Evolutionary conservation across 2,329 filamentous ascomycete species (phyloP), one percentile per base, ranked within the genome.

Genomic region (Hypoxylon sp.): DNA sequence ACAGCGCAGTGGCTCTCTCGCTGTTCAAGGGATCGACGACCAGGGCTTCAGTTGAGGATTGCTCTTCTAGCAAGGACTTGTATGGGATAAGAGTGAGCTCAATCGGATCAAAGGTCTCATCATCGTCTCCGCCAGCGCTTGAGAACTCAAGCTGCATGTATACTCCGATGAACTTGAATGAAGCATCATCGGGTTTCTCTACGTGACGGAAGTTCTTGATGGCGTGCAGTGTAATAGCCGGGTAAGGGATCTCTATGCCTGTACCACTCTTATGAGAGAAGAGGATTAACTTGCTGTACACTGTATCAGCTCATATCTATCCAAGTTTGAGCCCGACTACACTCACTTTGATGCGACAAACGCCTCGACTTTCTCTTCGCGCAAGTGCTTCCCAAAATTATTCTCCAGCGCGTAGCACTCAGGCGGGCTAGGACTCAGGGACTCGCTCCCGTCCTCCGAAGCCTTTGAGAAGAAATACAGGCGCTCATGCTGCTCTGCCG

Each of bases 211-310:
- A 81, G 59, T 87, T 86, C 78, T 92, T 90, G 71, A 91, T 86
- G 0, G 91, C 92, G 75, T 93, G 91, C 14, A 94, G 88, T 20
- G 89, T 89, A 75, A 95, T 91, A 65, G 87, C 81, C 2, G 89
- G 91, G 77, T 93, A 95, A 0, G 90, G 87, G 69, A 94, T 91
- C 40, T 87, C 84, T 45, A 93, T 79, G 67, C 91, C 92, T 16
- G 80, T 83, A 33, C 82, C 80, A 11, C 82, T 84, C 2, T 83
- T 76, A 11, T 80, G 77, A 69, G 89, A 90, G 80, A 88, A 93
- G 64, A 94, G 77, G 12, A 83, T 87, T 58, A 94, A 82, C 70
- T 83, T 80, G 71, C 85, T 85, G 73, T 16, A 5, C 79, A 52
- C 78, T 86, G 14, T 26, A 33, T 46, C 30, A 63, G 48, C 40